phyloP scores from a whole-genome alignment of 805 yeast genomes.

The Candida andamanensis region DNA sequence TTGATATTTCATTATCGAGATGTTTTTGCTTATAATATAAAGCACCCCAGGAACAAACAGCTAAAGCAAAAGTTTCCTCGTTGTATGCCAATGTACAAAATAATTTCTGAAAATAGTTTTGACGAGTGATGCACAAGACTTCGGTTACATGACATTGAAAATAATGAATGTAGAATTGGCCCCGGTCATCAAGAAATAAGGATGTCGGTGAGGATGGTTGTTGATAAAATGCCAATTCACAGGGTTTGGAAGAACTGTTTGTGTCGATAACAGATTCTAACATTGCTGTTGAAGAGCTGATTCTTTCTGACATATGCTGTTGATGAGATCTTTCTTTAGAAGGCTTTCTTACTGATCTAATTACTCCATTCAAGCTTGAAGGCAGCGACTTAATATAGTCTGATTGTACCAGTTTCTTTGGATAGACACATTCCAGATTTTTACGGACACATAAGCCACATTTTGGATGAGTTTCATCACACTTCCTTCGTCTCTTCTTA shows the following conservation, averaged over 20 bases:
- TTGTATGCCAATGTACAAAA: conserved; percentile 14
- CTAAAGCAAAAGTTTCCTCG: conserved; percentile 16
- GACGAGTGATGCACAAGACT: conserved; percentile 13
- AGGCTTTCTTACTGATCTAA: not conserved
- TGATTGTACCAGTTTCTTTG: too few species aligned
- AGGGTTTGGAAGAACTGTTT: too few species aligned
- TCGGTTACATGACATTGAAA: conserved; percentile 14
- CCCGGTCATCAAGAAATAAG: not conserved
- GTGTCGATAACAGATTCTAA: too few species aligned
- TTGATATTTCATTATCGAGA: conserved; percentile 2
- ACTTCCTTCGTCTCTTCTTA: conserved; percentile 13
- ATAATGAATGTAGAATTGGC: conserved; percentile 10
- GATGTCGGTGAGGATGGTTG: not conserved
- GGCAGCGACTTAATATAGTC: too few species aligned
- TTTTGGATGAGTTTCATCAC: conserved; percentile 17
- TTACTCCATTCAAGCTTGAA: too few species aligned
- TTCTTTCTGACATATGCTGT: not conserved
- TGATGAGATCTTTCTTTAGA: not conserved
- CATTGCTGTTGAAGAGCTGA: too few species aligned
- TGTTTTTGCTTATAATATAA: conserved; percentile 6
- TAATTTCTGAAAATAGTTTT: conserved; percentile 19
- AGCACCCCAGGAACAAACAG: conserved; percentile 25
- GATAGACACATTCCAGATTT: conserved; percentile 11
- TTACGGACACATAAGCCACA: conserved; percentile 14
- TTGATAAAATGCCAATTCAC: not conserved